Evolutionary conservation across 441 rosid genomes (phyloP), one percentile per base, ranked within the genome.

Genomic region (Aleurites moluccanus): DNA sequence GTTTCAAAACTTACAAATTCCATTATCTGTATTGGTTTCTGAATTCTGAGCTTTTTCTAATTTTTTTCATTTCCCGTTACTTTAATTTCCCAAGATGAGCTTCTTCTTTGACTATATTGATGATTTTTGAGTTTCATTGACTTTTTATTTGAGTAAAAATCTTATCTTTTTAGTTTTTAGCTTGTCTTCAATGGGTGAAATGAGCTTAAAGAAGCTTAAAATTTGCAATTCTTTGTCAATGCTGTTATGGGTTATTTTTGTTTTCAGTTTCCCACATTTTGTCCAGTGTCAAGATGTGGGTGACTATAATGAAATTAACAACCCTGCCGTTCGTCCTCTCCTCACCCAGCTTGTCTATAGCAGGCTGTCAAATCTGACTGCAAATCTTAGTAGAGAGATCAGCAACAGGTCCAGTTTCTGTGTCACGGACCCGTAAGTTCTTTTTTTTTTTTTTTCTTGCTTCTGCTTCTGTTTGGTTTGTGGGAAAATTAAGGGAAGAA

Each of bases 391-490:
- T n/a, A 82, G 70, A 18, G 89, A 87, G 72, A 80, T 95, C 73
- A 80, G 81, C 52, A 75, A 74, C 10, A 76, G 83, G 49, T 87
- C 91, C 73, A 84, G 85, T 56, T 92, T 90, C 86, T 95, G 98
- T 81, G 79, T 95, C 67, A 89, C 75, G 82, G 87, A 93, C 85
- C 88, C 86, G 98, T 95, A 52, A 88, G 95, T 72, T 27, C 1
- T 62, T 21, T 63, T 52, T 60, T 53, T 30, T 6, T 38, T 38
- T 38, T 38, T 35, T 35, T 18, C 44, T 47, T 2, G 13, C 14
- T 49, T 59, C 38, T 57, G 61, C 44, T 62, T 60, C 10, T 10
- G 20, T 66, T 77, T 70, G 42, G 33, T 64, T 64, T 30, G n/a
- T 56, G 35, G 27, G 67, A 56, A 73, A 70, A 3, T 20, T 28